Evolutionary conservation across 257 asterid species (phyloP).

Genomic region (Apocynum venetum): DNA sequence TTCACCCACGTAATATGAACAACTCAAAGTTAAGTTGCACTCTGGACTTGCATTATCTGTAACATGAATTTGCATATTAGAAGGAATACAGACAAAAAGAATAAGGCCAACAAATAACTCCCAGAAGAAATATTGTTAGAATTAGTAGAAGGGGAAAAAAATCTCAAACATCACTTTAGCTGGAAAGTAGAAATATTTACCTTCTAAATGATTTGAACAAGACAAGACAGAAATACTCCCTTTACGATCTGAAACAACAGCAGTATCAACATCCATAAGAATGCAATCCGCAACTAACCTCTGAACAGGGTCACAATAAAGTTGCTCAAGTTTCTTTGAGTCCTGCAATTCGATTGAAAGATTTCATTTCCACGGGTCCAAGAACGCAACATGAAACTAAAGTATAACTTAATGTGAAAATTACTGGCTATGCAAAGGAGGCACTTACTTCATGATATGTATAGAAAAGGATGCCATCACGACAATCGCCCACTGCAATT

Average conservation of each 20-base stretch:
- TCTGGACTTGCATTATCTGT: constrained; percentile 85
- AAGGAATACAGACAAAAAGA: neutral
- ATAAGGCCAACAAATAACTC: neutral
- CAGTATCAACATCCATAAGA: constrained; percentile 82
- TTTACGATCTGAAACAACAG: constrained; percentile 85
- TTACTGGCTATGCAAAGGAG: neutral
- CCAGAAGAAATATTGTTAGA: neutral
- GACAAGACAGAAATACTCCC: constrained; percentile 85
- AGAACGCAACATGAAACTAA: neutral
- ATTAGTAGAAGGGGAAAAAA: neutral
- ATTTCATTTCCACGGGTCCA: neutral
- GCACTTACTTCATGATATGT: constrained; percentile 76
- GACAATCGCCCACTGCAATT: constrained; percentile 98
- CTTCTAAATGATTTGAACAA: constrained; percentile 65
- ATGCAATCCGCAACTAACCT: constrained; percentile 92
- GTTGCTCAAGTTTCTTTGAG: constrained; percentile 73
- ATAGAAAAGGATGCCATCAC: constrained; percentile 92
- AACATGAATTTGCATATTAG: constrained; percentile 17
- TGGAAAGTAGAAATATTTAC: constrained; percentile 25
- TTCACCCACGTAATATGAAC: constrained; percentile 92
- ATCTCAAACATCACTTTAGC: neutral
- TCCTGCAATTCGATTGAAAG: constrained; percentile 48
- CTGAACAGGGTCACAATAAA: constrained; percentile 90
- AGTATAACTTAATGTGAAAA: neutral
- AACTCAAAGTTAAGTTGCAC: constrained; percentile 62